These are phyloP conservation scores for Protostelium mycophagum DNA, from an alignment of 78 protist species.

Conservation along the genomic window DNA sequence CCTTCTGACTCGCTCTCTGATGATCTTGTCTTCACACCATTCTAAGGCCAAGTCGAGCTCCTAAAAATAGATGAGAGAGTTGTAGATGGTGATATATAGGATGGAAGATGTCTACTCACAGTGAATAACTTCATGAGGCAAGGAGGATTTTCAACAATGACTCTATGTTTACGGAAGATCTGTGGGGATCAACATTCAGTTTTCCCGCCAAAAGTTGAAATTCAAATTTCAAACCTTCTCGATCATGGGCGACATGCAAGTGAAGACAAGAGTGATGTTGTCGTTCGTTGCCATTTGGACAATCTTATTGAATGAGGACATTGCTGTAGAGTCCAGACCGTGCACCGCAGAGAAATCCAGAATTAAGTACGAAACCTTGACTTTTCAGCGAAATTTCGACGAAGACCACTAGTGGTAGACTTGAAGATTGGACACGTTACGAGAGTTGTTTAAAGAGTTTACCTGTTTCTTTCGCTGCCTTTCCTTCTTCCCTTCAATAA, in stretches of 20 bases:
- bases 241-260: neutral
- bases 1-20: neutral
- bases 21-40: constrained; percentile 1
- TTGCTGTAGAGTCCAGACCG: neutral
- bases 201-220: neutral
- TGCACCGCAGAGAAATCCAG: neutral
- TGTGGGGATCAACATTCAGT: too few relatives aligned
- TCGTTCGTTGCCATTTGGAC: neutral
- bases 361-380: neutral
- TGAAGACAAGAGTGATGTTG: neutral
- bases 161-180: neutral
- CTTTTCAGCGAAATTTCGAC: too few relatives aligned
- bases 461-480: neutral
- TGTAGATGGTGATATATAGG: neutral
- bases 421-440: too few relatives aligned
- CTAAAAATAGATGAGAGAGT: neutral
- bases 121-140: neutral
- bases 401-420: too few relatives aligned
- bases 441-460: too few relatives aligned
- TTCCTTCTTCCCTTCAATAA: neutral
- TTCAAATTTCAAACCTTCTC: neutral
- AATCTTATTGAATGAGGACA: neutral
- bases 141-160: neutral
- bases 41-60: neutral
- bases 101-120: neutral